These are phyloP conservation scores for Thalia dealbata DNA, from an alignment of 176 grass and related monocot species.

Conservation along the genomic window DNA sequence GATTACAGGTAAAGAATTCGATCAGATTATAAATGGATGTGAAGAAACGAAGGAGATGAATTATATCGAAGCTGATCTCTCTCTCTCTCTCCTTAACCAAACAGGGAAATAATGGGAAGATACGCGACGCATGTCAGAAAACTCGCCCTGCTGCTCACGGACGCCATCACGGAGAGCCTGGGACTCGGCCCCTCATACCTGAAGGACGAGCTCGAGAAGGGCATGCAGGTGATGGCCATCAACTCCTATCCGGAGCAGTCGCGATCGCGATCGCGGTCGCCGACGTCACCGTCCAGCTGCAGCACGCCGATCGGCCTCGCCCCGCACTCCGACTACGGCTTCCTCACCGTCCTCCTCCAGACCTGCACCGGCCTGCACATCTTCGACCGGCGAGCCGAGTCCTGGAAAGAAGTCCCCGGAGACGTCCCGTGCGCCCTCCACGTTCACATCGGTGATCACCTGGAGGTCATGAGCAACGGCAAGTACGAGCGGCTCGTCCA, in stretches of 20 bases:
- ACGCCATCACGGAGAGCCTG: constrained; percentile 52
- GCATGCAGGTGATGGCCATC: constrained; percentile 53
- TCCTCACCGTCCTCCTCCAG: constrained; percentile 64
- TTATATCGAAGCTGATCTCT: neutral
- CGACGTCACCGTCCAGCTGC: too few relatives aligned
- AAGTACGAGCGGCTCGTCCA: constrained; percentile 11
- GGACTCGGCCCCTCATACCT: constrained; percentile 35
- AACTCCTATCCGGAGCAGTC: constrained; percentile 40
- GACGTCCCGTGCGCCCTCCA: constrained; percentile 29
- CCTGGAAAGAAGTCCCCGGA: constrained; percentile 34
- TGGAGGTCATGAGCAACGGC: constrained; percentile 33
- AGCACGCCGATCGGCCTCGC: constrained; percentile 45
- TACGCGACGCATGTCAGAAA: constrained; percentile 32
- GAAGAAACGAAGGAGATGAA: neutral
- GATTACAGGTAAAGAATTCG: constrained; percentile 42
- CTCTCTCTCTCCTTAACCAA: too few relatives aligned
- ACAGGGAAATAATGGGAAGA: constrained; percentile 7
- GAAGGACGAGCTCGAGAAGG: constrained; percentile 39
- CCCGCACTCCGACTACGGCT: constrained; percentile 58
- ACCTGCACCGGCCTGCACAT: constrained; percentile 52
- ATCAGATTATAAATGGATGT: neutral
- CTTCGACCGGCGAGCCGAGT: constrained; percentile 19
- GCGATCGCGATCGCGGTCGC: constrained; percentile 14
- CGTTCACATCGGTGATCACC: constrained; percentile 57
- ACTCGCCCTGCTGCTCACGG: constrained; percentile 37